Conservation (phyloP, 768 basidiomycete species). For the Peribolospora kevripleyi region DNA sequence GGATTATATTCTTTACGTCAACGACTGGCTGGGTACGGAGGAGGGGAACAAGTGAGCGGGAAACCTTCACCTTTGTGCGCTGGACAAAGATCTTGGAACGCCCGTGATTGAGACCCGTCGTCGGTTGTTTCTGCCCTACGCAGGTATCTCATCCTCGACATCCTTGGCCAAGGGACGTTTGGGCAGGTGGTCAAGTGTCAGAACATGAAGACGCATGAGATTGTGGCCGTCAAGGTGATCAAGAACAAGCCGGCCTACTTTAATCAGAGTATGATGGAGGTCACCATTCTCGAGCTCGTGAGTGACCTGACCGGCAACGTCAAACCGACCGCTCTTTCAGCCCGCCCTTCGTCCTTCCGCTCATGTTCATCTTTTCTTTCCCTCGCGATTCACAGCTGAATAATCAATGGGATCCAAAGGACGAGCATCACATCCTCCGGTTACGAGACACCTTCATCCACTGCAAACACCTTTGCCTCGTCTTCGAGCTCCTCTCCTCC, state of each 20-base stretch:
- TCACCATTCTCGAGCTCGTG: slow-evolving; percentile 86
- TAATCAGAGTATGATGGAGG: slow-evolving; percentile 99
- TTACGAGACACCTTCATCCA: slow-evolving; percentile 92
- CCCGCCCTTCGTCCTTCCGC: neutral
- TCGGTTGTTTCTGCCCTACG: slow-evolving; percentile 2
- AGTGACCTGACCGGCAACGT: slow-evolving; percentile 17
- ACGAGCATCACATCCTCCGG: slow-evolving; percentile 89
- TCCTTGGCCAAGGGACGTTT: slow-evolving; percentile 94
- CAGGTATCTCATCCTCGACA: slow-evolving; percentile 90
- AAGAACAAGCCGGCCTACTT: slow-evolving; percentile 99
- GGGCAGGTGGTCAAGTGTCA: slow-evolving; percentile 99
- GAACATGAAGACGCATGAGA: slow-evolving; percentile 97
- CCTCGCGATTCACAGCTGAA: slow-evolving; percentile 39
- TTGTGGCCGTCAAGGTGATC: slow-evolving; percentile 95
- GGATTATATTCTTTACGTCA: slow-evolving; percentile 97
- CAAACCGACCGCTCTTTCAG: neutral
- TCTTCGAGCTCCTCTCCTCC: slow-evolving; percentile 86
- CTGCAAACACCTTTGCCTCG: slow-evolving; percentile 82
- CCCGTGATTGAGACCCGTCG: neutral
- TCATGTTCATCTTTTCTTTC: slow-evolving; percentile 2
- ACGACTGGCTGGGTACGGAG: slow-evolving; percentile 85
- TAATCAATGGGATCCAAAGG: slow-evolving; percentile 72
- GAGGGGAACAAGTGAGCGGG: slow-evolving; percentile 64
- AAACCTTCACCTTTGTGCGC: neutral
- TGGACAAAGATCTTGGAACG: too few relatives aligned